Evolutionary conservation across 495 filamentous ascomycete species (phyloP).

Genomic region (Penicillium angulare): DNA sequence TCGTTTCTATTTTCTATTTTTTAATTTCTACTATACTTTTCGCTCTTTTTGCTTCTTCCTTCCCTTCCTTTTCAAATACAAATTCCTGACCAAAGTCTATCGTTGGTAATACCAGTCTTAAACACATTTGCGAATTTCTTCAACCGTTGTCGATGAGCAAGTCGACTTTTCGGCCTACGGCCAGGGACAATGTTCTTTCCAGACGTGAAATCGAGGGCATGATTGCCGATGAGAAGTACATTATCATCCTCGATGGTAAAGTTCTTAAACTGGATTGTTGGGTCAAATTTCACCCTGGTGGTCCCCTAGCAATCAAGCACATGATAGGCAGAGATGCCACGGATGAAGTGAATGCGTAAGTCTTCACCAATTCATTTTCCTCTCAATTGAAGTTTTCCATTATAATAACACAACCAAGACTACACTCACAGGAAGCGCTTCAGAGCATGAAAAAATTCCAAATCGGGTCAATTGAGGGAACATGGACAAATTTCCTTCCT

Average conservation of each 20-base stretch:
- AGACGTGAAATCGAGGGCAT: constrained; percentile 71
- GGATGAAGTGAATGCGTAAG: constrained; percentile 69
- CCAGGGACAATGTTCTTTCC: constrained; percentile 53
- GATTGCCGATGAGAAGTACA: constrained; percentile 68
- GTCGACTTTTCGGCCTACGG: constrained; percentile 1
- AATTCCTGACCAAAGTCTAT: not conserved
- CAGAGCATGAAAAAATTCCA: constrained; percentile 68
- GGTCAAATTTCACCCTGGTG: constrained; percentile 81
- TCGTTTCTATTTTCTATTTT: no score
- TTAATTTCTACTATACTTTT: no score
- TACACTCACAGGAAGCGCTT: constrained; percentile 72
- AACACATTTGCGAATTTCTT: not conserved
- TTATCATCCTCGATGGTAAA: constrained; percentile 73
- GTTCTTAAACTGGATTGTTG: constrained; percentile 79
- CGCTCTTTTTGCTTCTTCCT: no score
- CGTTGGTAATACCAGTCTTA: not conserved
- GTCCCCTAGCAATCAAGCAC: constrained; percentile 78
- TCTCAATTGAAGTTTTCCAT: not conserved
- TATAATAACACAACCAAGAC: constrained; percentile 14
- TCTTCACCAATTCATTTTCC: not conserved
- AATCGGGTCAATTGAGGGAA: constrained; percentile 71
- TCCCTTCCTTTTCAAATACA: not conserved
- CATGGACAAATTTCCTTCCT: constrained; percentile 77
- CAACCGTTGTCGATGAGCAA: constrained; percentile 3
- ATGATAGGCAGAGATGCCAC: constrained; percentile 88